phyloP scores from a whole-genome alignment of 768 basidiomycete genomes.

The Ephemerocybe angulata region DNA sequence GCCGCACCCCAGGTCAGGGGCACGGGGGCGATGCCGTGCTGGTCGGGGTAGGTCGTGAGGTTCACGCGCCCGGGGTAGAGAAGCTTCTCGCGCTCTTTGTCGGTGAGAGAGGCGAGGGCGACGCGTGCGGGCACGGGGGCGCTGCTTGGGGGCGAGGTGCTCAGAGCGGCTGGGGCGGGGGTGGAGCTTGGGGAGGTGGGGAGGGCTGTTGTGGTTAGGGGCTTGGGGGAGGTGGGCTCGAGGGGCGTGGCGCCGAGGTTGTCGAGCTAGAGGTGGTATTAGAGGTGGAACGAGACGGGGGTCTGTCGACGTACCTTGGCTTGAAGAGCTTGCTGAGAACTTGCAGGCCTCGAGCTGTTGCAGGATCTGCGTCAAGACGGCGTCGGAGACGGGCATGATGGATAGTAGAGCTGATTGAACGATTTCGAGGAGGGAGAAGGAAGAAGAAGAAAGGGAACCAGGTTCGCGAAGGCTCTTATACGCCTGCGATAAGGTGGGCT shows the following conservation, averaged over 20 bases:
- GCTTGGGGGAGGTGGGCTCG: constrained; percentile 27
- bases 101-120: constrained; percentile 22
- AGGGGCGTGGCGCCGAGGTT: constrained; percentile 29
- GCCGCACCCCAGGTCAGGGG: constrained; percentile 79
- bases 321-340: constrained; percentile 74
- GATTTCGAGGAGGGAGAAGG: not conserved
- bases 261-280: constrained; percentile 48
- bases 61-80: constrained; percentile 82
- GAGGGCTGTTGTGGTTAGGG: constrained; percentile 17
- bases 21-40: constrained; percentile 81
- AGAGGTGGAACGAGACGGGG: constrained; percentile 2
- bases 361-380: constrained; percentile 68
- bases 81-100: constrained; percentile 67
- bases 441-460: constrained; percentile 6
- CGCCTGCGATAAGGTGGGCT: too few relatives aligned
- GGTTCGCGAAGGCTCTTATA: too few relatives aligned
- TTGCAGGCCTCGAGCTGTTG: constrained; percentile 68
- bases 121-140: not conserved
- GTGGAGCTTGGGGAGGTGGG: constrained; percentile 11
- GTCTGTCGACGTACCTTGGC: constrained; percentile 53
- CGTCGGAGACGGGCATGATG: constrained; percentile 46
- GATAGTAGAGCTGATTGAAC: not conserved
- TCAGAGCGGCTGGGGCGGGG: constrained; percentile 16
- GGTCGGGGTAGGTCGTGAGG: constrained; percentile 89
- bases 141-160: too few relatives aligned